Evolutionary conservation across 2,329 filamentous ascomycete species (phyloP), one percentile per base, ranked within the genome.

Genomic region (Colletotrichum brevisporum): DNA sequence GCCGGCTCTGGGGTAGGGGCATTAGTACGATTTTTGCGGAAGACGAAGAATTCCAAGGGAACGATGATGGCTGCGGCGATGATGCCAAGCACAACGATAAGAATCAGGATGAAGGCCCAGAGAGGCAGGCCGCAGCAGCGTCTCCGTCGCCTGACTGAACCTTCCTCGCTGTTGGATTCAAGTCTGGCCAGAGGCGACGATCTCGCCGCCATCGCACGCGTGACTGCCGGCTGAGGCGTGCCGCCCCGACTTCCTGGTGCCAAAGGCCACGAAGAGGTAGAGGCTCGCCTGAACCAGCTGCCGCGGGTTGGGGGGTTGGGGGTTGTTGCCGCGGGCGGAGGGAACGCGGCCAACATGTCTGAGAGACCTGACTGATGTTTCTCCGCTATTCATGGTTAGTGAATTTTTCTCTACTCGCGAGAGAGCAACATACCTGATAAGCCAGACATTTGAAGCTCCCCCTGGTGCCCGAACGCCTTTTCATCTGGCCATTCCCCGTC

Each of bases 111-210:
- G 76, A 97, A 95, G 0, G 87, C 88, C 90, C 94, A 97, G 16
- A 92, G 77, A 2, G 94, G 92, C 74, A 98, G 86, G 16, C 95
- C 95, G 76, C 95, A 99, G 80, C 92, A 97, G 63, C 89, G 89
- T 47, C 92, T 89, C 13, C 84, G 79, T 27, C 73, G 75, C 69
- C 81, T 83, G 57, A 78, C 79, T 6, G 70, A 71, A 13, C 63
- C 70, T 54, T 76, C 74, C 41, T 77, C 77, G 13, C 63, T 63
- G 16, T 69, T 67, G 26, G 73, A 73, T n/a, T 69, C 60, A 13
- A 69, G 51, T 6, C 62, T 60, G 18, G 43, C 45, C 26, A 69
- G 10, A 1, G 69, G 69, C 10, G 55, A 57, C 13, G 54, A 57
- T 39, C 69, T 71, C 31, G 67, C 67, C 16, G 67, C 53, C 66